A percentile compares a stretch with the other conserved stretches of the same genome.
These are phyloP conservation scores for Henckelia pumila DNA, from an alignment of 257 asterid species.

Conservation along the genomic window DNA sequence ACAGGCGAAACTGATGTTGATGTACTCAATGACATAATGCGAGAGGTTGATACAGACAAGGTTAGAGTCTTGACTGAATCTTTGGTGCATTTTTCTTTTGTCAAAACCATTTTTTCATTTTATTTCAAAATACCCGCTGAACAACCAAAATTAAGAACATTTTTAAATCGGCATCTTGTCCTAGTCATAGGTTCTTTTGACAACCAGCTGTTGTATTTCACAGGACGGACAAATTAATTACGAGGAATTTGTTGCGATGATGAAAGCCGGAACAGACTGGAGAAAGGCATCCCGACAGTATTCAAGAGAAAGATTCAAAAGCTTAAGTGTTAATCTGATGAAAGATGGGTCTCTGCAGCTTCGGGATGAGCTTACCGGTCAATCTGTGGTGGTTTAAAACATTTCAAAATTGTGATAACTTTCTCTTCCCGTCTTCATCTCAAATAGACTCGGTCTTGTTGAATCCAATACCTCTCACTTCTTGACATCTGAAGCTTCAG, in stretches of 20 bases:
- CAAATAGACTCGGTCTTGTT: not conserved
- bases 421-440: not conserved
- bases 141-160: not conserved
- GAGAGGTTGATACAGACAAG: constrained; percentile 57
- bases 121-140: not conserved
- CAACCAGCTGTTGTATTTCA: not conserved
- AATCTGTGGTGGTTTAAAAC: constrained; percentile 37
- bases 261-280: constrained; percentile 60
- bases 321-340: constrained; percentile 54
- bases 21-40: constrained; percentile 50
- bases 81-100: not conserved
- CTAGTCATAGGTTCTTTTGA: not conserved
- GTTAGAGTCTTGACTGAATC: constrained; percentile 23
- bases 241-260: constrained; percentile 54
- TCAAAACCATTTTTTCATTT: not conserved
- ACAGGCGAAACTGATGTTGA: constrained; percentile 46
- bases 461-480: not conserved
- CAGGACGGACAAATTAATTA: constrained; percentile 51
- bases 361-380: constrained; percentile 46
- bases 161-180: not conserved
- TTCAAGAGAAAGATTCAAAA: constrained; percentile 57
- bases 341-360: constrained; percentile 56
- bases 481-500: not conserved
- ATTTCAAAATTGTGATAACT: not conserved
- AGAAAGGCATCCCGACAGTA: constrained; percentile 60